Evolutionary conservation across 768 basidiomycete genomes (phyloP).

Genomic region (Mrakia hoshinonis): DNA sequence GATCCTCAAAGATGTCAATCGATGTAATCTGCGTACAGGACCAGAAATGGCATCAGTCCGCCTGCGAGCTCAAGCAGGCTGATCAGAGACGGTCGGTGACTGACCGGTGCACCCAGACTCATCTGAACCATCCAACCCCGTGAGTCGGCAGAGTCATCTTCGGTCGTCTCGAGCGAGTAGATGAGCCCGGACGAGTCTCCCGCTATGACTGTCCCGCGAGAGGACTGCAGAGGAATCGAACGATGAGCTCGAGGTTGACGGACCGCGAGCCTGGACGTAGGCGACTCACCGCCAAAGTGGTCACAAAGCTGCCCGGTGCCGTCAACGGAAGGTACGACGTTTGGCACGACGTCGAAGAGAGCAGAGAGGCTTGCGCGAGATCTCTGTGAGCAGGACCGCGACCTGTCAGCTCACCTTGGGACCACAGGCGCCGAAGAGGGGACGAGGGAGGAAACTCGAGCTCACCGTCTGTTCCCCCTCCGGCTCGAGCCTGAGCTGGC

Average conservation of each 20-base stretch:
- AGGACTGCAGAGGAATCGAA: background rate
- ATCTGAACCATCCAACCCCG: constrained; percentile 9
- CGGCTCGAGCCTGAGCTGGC: background rate
- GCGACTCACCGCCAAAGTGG: background rate
- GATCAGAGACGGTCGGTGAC: background rate
- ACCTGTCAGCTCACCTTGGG: background rate
- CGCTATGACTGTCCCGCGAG: background rate
- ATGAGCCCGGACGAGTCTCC: constrained; percentile 4
- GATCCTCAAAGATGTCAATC: constrained; percentile 6
- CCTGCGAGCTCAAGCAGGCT: background rate
- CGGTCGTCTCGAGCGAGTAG: constrained; percentile 4
- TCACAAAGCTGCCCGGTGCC: constrained; percentile 7
- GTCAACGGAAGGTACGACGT: constrained; percentile 15
- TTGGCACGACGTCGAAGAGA: background rate
- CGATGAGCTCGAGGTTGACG: too few relatives aligned
- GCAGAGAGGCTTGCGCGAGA: constrained; percentile 1
- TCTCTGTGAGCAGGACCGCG: background rate
- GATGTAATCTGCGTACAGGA: constrained; percentile 10
- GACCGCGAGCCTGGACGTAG: too few relatives aligned
- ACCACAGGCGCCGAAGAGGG: background rate
- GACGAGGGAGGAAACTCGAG: background rate
- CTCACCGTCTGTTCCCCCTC: constrained; percentile 9
- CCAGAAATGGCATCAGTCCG: background rate
- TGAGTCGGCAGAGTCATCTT: background rate
- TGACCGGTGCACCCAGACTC: constrained; percentile 4